Evolutionary conservation across 192 early-diverging fungal species (phyloP), one percentile per base, ranked within the genome.

Genomic region (Coemansia sp.): DNA sequence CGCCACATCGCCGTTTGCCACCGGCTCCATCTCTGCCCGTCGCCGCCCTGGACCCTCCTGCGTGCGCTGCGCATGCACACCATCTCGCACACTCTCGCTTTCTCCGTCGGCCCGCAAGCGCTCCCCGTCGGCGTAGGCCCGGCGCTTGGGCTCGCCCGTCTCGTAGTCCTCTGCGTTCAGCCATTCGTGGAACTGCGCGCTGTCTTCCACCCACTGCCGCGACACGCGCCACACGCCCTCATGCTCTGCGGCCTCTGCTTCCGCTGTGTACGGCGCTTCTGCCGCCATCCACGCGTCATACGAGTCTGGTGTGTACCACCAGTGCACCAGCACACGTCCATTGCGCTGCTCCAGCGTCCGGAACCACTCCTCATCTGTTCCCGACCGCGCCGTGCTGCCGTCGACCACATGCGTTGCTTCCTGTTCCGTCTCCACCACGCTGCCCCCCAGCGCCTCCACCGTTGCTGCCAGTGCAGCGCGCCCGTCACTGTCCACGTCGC

Each of bases 161-260:
- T 91, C 90, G 56, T 92, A 94, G 56, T 94, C 92, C 63, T 92
- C 89, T 59, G 90, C 90, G 53, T 89, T 90, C 81, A 88, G 85
- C 86, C 89, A 87, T 62, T 94, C 90, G 69, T 87, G 85, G 55
- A 83, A 89, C 17, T 69, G 67, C 26, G 65, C 56, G 66, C 87
- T 91, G 54, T 92, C 92, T 14, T 81, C 70, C 32, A 94, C 47
- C 90, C 90, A 94, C 26, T 85, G 82, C 12, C 57, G 62, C 16
- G 81, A 82, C 10, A 93, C 81, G 36, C 76, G 74, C 88, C 89
- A 91, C 0, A 87, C 72, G 0, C 90, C 89, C 8, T 44, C 62
- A 53, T 87, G 88, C 26, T 83, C 76, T 2, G 83, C 86, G 0
- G 81, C 80, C 80, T 76, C 73, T 6, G 73, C 62, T 50, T 87